These are phyloP conservation scores for Suillus lakei DNA, from an alignment of 768 basidiomycete species.

Conservation along the genomic window DNA sequence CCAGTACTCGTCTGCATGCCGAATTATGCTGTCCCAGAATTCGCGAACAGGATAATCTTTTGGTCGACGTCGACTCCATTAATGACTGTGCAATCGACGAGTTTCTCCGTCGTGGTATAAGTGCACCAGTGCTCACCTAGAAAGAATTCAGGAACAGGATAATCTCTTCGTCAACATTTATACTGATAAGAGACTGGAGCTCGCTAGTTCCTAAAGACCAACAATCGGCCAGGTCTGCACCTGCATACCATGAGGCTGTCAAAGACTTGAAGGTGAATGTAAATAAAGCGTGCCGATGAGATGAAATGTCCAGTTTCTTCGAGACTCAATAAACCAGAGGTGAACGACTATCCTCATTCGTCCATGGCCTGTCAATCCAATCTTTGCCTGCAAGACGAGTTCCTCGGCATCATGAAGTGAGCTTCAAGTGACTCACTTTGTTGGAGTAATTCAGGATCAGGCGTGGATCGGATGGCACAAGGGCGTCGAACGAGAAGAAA, in stretches of 20 bases:
- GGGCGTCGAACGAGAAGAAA: not conserved
- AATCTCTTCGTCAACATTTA: not conserved
- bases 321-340: not conserved
- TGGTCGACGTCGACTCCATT: not conserved
- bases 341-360: not conserved
- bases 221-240: not conserved
- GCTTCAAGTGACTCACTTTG: not conserved
- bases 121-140: not conserved
- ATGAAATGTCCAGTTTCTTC: not conserved
- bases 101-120: not conserved
- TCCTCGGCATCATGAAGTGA: not conserved
- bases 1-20: not conserved
- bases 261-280: not conserved
- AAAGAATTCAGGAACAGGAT: not conserved
- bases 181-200: not conserved
- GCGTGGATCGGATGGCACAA: not conserved
- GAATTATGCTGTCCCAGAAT: not conserved
- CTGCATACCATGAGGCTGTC: not conserved
- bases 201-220: not conserved
- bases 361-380: not conserved
- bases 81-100: not conserved
- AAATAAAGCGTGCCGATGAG: not conserved
- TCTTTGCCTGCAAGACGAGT: not conserved
- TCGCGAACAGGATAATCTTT: not conserved
- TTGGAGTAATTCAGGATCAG: not conserved